A percentile compares a stretch with the other conserved stretches of the same genome.
These are phyloP conservation scores for Fraxinus paxiana DNA, from an alignment of 305 asterid genomes.

Conservation along the genomic window DNA sequence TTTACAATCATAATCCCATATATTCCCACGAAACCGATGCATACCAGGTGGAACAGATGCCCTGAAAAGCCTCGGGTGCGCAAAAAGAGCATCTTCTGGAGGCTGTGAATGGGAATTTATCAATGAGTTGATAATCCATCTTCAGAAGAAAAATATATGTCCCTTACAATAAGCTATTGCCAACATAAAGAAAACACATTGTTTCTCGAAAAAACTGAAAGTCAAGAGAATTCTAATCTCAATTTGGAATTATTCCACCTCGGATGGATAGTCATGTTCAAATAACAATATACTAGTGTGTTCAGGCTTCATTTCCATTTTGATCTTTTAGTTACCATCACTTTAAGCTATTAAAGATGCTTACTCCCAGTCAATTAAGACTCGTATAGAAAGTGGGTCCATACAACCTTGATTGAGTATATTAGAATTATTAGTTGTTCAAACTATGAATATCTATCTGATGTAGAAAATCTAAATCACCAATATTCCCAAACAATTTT, in stretches of 20 bases:
- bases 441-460: background rate
- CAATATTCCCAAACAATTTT: background rate
- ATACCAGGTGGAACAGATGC: slow-evolving; percentile 99
- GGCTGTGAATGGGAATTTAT: slow-evolving; percentile 50
- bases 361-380: background rate
- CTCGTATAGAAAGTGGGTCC: background rate
- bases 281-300: background rate
- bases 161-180: background rate
- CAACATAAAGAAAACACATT: background rate
- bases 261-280: background rate
- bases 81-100: slow-evolving; percentile 92
- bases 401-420: background rate
- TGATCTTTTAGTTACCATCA: background rate
- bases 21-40: slow-evolving; percentile 94
- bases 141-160: background rate
- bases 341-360: background rate
- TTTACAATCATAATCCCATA: slow-evolving; percentile 82
- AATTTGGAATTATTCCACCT: background rate
- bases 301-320: background rate
- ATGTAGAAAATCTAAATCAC: background rate
- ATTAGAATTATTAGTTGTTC: background rate
- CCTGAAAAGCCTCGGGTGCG: slow-evolving; percentile 89
- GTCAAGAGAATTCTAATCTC: background rate
- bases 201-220: background rate
- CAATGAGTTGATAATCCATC: slow-evolving; percentile 17